Evolutionary conservation across 352 stramenopile species (phyloP).

Genomic region (Phytophthora podocarpi): DNA sequence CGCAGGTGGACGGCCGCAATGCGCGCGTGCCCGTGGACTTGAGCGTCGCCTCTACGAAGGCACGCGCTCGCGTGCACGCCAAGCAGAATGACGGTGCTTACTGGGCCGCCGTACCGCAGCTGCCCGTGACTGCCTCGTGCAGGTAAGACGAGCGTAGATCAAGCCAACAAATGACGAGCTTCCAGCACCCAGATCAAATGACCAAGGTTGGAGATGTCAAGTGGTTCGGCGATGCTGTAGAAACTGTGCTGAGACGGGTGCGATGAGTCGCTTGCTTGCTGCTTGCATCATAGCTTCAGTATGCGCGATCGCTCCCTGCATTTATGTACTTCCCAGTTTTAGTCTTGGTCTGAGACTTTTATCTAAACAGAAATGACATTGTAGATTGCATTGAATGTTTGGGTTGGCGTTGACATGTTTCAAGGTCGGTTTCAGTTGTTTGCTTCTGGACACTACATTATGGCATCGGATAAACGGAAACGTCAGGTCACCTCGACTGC

Average conservation of each 20-base stretch:
- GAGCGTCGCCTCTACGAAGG: constrained; percentile 46
- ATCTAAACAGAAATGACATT: constrained; percentile 24
- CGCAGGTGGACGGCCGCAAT: constrained; percentile 72
- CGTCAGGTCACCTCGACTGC: constrained; percentile 13
- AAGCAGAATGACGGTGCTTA: constrained; percentile 59
- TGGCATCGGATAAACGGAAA: constrained; percentile 3
- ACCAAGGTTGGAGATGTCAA: background rate
- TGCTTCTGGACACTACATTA: constrained; percentile 9
- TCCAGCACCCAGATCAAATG: background rate
- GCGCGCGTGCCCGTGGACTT: constrained; percentile 73
- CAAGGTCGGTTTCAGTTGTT: background rate
- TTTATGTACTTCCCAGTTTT: constrained; percentile 21
- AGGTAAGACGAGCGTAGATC: constrained; percentile 1
- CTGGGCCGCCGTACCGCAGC: constrained; percentile 60
- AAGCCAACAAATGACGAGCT: background rate
- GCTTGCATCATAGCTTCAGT: too few species aligned
- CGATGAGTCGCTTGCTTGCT: too few species aligned
- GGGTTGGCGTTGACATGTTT: background rate
- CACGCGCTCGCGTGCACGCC: constrained; percentile 50
- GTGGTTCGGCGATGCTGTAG: background rate
- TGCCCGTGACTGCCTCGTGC: constrained; percentile 46
- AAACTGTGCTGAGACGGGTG: too few species aligned
- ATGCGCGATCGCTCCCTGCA: background rate
- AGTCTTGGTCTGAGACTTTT: too few species aligned
- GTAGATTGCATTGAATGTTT: constrained; percentile 10